These are phyloP conservation scores for Meyerozyma guilliermondii DNA, from an alignment of 1,139 yeast genomes.

Conservation along the genomic window DNA sequence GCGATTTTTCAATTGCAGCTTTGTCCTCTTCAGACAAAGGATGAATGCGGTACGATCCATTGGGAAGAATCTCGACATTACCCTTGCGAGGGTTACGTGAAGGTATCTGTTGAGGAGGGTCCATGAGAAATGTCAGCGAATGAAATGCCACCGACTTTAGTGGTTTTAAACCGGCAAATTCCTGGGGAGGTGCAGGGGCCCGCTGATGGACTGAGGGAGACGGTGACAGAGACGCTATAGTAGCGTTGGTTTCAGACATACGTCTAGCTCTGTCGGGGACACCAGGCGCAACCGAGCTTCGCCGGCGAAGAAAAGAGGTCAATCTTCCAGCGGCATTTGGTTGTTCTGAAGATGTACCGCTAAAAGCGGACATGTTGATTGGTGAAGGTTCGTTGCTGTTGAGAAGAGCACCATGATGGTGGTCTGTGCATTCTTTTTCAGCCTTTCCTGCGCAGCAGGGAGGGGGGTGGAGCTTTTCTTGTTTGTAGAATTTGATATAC, in stretches of 20 bases:
- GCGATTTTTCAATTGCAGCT: constrained; percentile 33
- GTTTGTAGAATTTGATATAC: constrained; percentile 49
- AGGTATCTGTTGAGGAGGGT: constrained; percentile 70
- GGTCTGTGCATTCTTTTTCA: constrained; percentile 25
- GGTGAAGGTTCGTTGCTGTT: constrained; percentile 13
- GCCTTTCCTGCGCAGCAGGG: constrained; percentile 5
- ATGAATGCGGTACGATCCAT: constrained; percentile 57
- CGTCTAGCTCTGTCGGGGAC: constrained; percentile 16
- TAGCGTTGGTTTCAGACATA: constrained; percentile 5
- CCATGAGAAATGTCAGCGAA: constrained; percentile 63
- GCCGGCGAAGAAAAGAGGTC: constrained; percentile 24
- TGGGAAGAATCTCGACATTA: constrained; percentile 59
- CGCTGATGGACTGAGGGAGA: constrained; percentile 3
- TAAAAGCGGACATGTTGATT: constrained; percentile 6
- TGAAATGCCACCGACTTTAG: constrained; percentile 71
- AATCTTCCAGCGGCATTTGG: constrained; percentile 13
- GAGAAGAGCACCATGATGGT: constrained; percentile 44
- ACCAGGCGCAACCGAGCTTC: constrained; percentile 12
- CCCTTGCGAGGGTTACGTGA: constrained; percentile 63
- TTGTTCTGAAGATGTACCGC: constrained; percentile 4
- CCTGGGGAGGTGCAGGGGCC: constrained; percentile 5
- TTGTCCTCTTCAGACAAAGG: constrained; percentile 61
- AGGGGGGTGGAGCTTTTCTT: constrained; percentile 19
- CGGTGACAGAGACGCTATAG: neutral
- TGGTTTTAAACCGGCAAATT: constrained; percentile 22